A percentile compares a stretch with the other conserved stretches of the same genome.
phyloP scores from a whole-genome alignment of 2,329 filamentous ascomycete genomes.

The Penicillium psychrosexuale region DNA sequence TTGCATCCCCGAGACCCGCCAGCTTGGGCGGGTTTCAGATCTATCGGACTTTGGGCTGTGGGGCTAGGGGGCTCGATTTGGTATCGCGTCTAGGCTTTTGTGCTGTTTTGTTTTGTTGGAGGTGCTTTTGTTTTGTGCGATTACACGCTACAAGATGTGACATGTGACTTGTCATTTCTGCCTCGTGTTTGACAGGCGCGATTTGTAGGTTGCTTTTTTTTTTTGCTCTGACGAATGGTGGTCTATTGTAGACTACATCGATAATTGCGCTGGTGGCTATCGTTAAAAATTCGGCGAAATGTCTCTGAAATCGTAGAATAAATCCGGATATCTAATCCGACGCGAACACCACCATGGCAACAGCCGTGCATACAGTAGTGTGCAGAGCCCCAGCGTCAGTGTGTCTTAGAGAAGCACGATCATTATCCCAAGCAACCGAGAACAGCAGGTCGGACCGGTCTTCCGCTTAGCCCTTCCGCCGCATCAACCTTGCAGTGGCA shows the following conservation, averaged over 20 bases:
- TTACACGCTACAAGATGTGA: not conserved
- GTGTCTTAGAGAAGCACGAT: constrained; percentile 10
- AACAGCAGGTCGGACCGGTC: constrained; percentile 9
- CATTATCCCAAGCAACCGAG: not conserved
- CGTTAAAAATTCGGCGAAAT: not conserved
- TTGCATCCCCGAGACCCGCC: constrained; percentile 13
- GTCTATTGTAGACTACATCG: not conserved
- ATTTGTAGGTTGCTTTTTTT: not conserved
- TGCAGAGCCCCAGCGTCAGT: constrained; percentile 9
- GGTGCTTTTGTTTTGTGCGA: not conserved
- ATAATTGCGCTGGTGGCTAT: not conserved
- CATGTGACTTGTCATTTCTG: not conserved
- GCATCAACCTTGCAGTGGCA: constrained; percentile 18
- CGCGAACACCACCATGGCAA: constrained; percentile 4
- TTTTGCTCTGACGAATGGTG: not conserved
- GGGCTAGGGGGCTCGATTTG: not conserved
- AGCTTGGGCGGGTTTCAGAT: constrained; percentile 16
- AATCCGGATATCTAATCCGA: not conserved
- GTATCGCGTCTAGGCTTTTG: not conserved
- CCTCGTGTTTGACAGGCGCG: constrained; percentile 2
- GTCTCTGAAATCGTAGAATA: not conserved
- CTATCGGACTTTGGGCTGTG: constrained; percentile 11
- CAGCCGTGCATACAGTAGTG: constrained; percentile 5
- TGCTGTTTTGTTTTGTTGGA: not conserved
- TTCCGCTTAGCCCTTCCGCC: constrained; percentile 4